Percentiles rank a stretch among this genome's conserved stretches.
These are phyloP conservation scores for Apiospora koreana DNA, from an alignment of 2,329 filamentous ascomycete species.

Conservation along the genomic window DNA sequence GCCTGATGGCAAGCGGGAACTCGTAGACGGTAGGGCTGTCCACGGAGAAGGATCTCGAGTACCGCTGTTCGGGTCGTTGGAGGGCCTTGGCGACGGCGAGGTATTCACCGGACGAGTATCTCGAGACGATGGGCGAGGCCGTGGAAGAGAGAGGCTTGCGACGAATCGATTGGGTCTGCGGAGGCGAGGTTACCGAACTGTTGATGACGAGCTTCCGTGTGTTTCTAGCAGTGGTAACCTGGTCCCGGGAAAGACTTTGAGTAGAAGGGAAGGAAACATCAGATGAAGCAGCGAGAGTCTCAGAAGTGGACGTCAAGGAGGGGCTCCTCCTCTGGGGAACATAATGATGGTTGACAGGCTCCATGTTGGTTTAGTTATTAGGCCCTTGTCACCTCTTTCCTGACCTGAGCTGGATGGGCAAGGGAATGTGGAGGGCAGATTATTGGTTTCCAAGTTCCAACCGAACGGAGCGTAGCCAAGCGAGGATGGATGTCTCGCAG, in stretches of 20 bases:
- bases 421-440: conserved; percentile 17
- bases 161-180: conserved; percentile 44
- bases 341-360: conserved; percentile 5
- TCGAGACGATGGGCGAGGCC: conserved; percentile 51
- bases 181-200: conserved; percentile 22
- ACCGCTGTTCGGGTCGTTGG: conserved; percentile 52
- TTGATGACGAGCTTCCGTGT: conserved; percentile 31
- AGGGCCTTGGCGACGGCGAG: conserved; percentile 40
- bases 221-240: conserved; percentile 33
- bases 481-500: conserved; percentile 3
- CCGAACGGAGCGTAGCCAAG: conserved; percentile 9
- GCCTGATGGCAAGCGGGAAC: conserved; percentile 2
- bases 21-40: conserved; percentile 64
- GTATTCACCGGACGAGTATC: conserved; percentile 46
- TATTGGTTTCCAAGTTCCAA: conserved; percentile 12
- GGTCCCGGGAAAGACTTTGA: conserved; percentile 22
- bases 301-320: conserved; percentile 29
- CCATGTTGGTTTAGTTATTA: conserved; percentile 13
- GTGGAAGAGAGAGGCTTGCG: conserved; percentile 62
- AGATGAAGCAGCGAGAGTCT: conserved; percentile 41
- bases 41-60: conserved; percentile 55
- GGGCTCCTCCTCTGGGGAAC: conserved; percentile 7
- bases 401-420: neutral
- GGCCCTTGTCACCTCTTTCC: conserved; percentile 11
- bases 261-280: conserved; percentile 28